Conservation (phyloP, 2,329 filamentous ascomycete genomes). For the Fusarium euwallaceae region DNA sequence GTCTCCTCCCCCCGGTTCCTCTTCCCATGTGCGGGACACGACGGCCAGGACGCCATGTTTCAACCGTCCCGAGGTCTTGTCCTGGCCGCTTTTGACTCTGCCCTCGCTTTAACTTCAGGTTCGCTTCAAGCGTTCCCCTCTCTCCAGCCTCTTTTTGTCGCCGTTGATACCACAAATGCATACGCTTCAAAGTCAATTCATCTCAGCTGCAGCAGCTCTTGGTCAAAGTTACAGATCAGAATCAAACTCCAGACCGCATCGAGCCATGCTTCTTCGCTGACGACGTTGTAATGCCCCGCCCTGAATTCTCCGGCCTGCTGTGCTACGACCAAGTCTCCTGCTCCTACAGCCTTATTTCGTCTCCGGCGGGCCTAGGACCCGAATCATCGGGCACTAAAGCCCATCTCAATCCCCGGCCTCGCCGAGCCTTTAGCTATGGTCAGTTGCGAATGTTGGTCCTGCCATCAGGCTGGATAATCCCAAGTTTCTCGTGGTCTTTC, state of each 20-base stretch:
- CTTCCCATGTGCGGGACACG: constrained; percentile 1
- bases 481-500: constrained; percentile 1
- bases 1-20: background rate
- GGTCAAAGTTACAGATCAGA: background rate
- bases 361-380: background rate
- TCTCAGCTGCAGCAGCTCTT: background rate
- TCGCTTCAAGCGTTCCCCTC: constrained; percentile 15
- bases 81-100: constrained; percentile 17
- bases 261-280: constrained; percentile 7
- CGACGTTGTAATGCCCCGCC: constrained; percentile 20
- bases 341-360: constrained; percentile 25
- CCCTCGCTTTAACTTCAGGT: constrained; percentile 34
- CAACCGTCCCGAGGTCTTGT: constrained; percentile 21
- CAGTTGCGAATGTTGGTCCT: background rate
- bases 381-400: constrained; percentile 20
- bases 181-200: constrained; percentile 10
- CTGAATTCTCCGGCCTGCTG: constrained; percentile 34
- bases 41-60: constrained; percentile 29
- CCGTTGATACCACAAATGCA: background rate
- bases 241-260: background rate
- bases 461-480: background rate
- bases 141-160: constrained; percentile 13
- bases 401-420: constrained; percentile 27
- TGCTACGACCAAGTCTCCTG: constrained; percentile 7
- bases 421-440: constrained; percentile 26